Conservation (phyloP, 148 eudicot species). For the Euryodendron excelsum region DNA sequence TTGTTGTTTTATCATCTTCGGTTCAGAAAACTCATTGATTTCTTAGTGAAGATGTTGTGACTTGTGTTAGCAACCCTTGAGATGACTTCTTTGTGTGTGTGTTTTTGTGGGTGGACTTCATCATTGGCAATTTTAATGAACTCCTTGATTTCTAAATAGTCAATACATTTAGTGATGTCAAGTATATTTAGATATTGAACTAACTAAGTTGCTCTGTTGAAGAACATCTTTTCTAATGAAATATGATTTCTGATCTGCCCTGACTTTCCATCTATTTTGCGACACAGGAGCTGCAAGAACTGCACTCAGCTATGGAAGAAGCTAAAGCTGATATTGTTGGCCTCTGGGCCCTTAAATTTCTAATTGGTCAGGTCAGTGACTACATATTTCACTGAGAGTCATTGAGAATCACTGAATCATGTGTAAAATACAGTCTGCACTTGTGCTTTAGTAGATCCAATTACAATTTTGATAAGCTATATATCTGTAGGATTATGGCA, state of each 20-base stretch:
- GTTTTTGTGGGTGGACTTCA: not conserved
- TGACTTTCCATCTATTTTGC: slow-evolving; percentile 15
- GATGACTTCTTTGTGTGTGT: not conserved
- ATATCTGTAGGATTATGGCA: not conserved
- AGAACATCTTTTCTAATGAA: not conserved
- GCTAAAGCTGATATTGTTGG: slow-evolving; percentile 99
- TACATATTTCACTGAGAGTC: not conserved
- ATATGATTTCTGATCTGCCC: not conserved
- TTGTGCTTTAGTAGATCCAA: not conserved
- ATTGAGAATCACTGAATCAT: not conserved
- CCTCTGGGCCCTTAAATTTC: slow-evolving; percentile 89
- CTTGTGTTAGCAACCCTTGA: not conserved
- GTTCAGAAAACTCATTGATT: too few species aligned
- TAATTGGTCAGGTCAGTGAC: slow-evolving; percentile 60
- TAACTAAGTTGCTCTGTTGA: not conserved
- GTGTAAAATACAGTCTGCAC: not conserved
- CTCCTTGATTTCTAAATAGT: not conserved
- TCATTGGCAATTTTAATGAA: not conserved
- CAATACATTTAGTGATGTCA: not conserved
- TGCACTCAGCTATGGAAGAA: slow-evolving; percentile 92
- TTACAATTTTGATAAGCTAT: not conserved
- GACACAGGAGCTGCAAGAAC: slow-evolving; percentile 88
- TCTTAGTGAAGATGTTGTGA: too few species aligned
- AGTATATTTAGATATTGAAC: not conserved
- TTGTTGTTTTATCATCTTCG: too few species aligned